A percentile compares a stretch with the other conserved stretches of the same genome.
Evolutionary conservation across 345 rosid species (phyloP).

Genomic region (Corchorus capsularis): DNA sequence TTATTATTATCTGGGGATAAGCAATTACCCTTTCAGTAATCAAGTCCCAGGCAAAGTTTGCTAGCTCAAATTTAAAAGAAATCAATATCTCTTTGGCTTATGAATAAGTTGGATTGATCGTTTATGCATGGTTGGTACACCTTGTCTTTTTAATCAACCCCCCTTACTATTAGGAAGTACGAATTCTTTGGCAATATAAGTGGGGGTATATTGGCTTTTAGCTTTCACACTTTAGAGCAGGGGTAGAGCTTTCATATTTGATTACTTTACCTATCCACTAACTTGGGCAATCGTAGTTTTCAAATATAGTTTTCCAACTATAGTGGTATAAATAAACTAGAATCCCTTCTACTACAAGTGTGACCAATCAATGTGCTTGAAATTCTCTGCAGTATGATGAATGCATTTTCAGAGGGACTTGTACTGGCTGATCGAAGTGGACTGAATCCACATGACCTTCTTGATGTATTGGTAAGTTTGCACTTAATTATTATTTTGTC

Average conservation of each 20-base stretch:
- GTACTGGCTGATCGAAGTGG: slow-evolving; percentile 82
- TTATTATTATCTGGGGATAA: background rate
- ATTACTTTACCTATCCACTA: background rate
- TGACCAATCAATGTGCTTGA: background rate
- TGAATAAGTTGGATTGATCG: too few relatives aligned
- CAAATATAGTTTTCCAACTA: background rate
- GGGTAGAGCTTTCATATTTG: background rate
- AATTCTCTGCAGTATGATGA: slow-evolving; percentile 67
- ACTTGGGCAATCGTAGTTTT: background rate
- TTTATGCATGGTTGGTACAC: too few relatives aligned
- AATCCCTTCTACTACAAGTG: background rate
- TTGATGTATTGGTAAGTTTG: slow-evolving; percentile 71
- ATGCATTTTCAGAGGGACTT: slow-evolving; percentile 89
- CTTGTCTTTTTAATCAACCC: too few relatives aligned
- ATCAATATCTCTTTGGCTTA: too few relatives aligned
- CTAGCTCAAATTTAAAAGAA: too few relatives aligned
- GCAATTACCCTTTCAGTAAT: background rate
- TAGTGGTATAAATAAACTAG: background rate
- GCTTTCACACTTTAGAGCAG: background rate
- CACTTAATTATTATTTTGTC: background rate
- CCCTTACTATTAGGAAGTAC: too few relatives aligned
- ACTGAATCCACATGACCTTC: slow-evolving; percentile 67
- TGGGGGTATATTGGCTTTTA: too few relatives aligned
- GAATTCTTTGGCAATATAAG: too few relatives aligned
- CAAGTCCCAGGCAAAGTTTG: too few relatives aligned